Evolutionary conservation across 371 early-diverging fungal genomes (phyloP), one percentile per base, ranked within the genome.

Genomic region (Mortierella sp.): DNA sequence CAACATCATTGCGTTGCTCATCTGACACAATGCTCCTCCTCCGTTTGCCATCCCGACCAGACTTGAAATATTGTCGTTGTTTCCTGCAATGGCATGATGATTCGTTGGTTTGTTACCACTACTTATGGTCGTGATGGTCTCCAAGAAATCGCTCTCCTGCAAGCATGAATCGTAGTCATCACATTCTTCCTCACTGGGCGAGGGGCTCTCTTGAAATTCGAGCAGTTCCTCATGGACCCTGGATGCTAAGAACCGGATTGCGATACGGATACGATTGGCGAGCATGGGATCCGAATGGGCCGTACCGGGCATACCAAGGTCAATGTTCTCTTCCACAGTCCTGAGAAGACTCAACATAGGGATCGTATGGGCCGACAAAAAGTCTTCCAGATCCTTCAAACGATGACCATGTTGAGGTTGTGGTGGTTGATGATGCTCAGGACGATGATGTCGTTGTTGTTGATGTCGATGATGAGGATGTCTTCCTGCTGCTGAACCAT

Each of bases 111-210:
- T 30, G 15, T 21, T 8, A n/a, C 61, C 23, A 17, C 37, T 49
- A 23, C 30, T 41, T n/a, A n/a, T n/a, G n/a, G 21, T 14, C 17
- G 15, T 4, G n/a, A 11, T 17, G 2, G 15, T 41, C 23, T 48
- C 48, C 54, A 19, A 37, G 19, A 67, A 60, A 27, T 61, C 61
- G 19, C 31, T 28, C 28, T 50, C 50, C 12, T 39, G 39, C 24
- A 52, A 24, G 6, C 26, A 46, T 30, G 21, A 52, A 17, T 52
- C 48, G 24, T 34, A 50, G 11, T 60, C 54, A 12, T 82, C 52
- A 72, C 75, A 21, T 68, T 81, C 83, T 6, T 28, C 42, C 8
- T 63, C 59, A n/a, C n/a, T 15, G n/a, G 19, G 6, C 19, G 27
- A 28, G 21, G 60, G 42, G 23, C 47, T 17, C 0, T 59, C 55